Evolutionary conservation across 139 green algal species (phyloP).

Genomic region (Volvox africanus): DNA sequence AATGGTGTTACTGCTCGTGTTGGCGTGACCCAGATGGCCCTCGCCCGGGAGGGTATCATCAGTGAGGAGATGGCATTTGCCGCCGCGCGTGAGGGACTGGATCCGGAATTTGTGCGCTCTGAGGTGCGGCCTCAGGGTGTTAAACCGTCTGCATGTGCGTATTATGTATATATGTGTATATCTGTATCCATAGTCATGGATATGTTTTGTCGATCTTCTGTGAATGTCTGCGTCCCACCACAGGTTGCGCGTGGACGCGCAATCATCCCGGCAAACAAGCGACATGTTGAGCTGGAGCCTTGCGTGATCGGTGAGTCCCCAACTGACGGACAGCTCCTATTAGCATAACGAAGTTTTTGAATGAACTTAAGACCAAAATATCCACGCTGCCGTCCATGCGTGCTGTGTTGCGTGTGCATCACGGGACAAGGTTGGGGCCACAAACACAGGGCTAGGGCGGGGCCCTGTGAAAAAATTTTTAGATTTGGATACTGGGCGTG

Average conservation of each 20-base stretch:
- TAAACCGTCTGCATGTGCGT: not conserved
- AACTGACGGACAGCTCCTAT: too few species aligned
- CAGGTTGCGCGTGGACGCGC: conserved; percentile 93
- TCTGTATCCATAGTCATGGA: too few species aligned
- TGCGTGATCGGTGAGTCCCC: conserved; percentile 81
- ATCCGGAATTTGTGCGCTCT: conserved; percentile 91
- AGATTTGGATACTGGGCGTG: too few species aligned
- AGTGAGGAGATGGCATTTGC: conserved; percentile 97
- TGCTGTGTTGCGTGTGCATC: too few species aligned
- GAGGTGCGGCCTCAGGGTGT: conserved; percentile 83
- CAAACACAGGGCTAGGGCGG: too few species aligned
- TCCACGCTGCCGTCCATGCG: too few species aligned
- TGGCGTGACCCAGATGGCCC: conserved; percentile 55
- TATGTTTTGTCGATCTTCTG: too few species aligned
- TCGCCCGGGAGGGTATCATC: conserved; percentile 70
- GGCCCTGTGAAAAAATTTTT: too few species aligned
- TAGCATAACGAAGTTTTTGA: too few species aligned
- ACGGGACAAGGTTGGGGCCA: too few species aligned
- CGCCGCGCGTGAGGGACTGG: conserved; percentile 88
- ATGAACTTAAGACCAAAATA: too few species aligned
- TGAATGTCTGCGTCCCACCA: not conserved
- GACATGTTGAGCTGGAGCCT: conserved; percentile 95
- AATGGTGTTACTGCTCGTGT: conserved; percentile 62
- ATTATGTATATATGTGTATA: too few species aligned
- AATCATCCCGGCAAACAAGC: conserved; percentile 98